Conservation (phyloP, 73 alveolate species). For the Tetrahymena thermophila region DNA sequence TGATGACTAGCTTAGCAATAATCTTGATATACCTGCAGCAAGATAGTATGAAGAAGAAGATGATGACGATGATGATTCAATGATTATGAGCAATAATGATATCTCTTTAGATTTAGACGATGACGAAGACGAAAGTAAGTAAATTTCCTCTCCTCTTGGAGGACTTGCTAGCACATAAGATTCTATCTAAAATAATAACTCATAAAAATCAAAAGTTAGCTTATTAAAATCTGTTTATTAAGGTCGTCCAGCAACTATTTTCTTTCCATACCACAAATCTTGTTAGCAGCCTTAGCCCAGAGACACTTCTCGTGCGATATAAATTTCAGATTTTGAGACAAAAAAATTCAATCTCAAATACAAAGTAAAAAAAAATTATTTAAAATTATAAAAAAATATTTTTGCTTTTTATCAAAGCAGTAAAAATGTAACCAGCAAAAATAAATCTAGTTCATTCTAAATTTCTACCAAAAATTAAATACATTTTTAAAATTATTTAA, state of each 20-base stretch:
- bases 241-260: background rate
- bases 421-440: too few species aligned
- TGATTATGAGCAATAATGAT: background rate
- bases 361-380: background rate
- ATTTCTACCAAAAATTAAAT: too few species aligned
- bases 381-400: too few species aligned
- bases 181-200: background rate
- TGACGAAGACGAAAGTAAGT: background rate
- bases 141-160: background rate
- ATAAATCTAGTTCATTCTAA: too few species aligned
- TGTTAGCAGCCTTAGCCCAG: background rate
- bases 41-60: background rate
- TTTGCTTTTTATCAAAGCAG: too few species aligned
- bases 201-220: background rate
- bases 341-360: conserved; percentile 13
- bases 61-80: background rate
- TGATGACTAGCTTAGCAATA: background rate
- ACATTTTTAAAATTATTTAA: too few species aligned
- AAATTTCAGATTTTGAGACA: conserved; percentile 22
- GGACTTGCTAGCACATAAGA: background rate
- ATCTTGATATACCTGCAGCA: background rate
- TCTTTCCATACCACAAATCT: background rate
- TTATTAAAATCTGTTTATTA: background rate
- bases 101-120: background rate
- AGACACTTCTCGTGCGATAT: background rate